These are phyloP conservation scores for Paxillus rubicundulus DNA, from an alignment of 768 basidiomycete genomes.

Conservation along the genomic window DNA sequence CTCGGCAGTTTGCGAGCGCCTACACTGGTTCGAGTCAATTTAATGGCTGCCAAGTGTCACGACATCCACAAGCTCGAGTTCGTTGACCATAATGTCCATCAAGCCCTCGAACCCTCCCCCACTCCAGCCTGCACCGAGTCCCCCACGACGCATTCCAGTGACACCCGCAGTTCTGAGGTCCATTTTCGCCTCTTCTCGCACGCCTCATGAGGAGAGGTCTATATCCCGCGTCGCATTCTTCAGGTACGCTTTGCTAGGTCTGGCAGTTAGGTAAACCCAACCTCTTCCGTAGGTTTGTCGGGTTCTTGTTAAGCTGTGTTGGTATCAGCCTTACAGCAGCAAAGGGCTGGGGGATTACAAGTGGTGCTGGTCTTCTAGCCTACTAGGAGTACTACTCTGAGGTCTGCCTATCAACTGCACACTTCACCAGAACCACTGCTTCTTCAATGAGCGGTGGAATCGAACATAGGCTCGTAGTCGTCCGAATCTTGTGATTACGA, in stretches of 20 bases:
- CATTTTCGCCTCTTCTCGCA: slow-evolving; percentile 84
- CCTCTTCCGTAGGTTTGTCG: slow-evolving; percentile 58
- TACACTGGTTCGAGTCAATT: no score
- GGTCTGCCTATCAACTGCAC: not conserved
- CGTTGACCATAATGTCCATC: slow-evolving; percentile 48
- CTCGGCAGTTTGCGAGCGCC: slow-evolving; percentile 27
- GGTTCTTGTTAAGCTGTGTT: slow-evolving; percentile 79
- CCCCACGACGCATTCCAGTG: slow-evolving; percentile 70
- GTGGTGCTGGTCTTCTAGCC: slow-evolving; percentile 60
- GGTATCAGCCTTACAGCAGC: slow-evolving; percentile 76
- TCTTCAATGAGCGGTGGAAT: no score
- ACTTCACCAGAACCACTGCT: no score
- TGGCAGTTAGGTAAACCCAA: not conserved
- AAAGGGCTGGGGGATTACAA: slow-evolving; percentile 64
- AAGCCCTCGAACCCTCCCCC: slow-evolving; percentile 24
- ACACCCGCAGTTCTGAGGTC: slow-evolving; percentile 79
- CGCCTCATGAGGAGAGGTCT: slow-evolving; percentile 76
- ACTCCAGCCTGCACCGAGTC: slow-evolving; percentile 41
- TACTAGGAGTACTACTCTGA: slow-evolving; percentile 57
- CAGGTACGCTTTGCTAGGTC: slow-evolving; percentile 44
- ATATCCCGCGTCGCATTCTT: slow-evolving; percentile 87
- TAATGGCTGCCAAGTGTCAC: slow-evolving; percentile 7
- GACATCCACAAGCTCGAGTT: slow-evolving; percentile 46
- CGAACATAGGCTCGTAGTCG: no score
- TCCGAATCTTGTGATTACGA: not conserved